These are phyloP conservation scores for Serendipita sp. DNA, from an alignment of 768 basidiomycete species.

Conservation along the genomic window DNA sequence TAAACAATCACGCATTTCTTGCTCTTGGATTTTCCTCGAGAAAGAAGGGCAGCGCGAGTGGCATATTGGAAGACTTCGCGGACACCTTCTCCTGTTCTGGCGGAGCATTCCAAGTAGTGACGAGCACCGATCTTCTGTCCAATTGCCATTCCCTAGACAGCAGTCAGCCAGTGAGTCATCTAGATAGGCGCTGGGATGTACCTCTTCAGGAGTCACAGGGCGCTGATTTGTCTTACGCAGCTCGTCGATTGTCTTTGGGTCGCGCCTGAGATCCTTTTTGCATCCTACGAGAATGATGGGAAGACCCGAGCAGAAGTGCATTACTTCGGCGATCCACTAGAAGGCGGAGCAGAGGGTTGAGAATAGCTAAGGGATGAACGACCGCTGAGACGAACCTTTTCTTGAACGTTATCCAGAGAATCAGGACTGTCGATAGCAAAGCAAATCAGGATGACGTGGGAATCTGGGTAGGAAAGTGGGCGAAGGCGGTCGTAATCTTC, in stretches of 20 bases:
- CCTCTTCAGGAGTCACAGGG: constrained; percentile 90
- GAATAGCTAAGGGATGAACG: neutral
- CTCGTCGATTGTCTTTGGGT: constrained; percentile 85
- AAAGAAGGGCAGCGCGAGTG: constrained; percentile 77
- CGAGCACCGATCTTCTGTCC: constrained; percentile 93
- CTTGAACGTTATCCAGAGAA: constrained; percentile 98
- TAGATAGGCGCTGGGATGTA: constrained; percentile 19
- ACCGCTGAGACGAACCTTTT: constrained; percentile 55
- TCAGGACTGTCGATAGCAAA: constrained; percentile 97
- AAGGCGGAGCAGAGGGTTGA: constrained; percentile 9
- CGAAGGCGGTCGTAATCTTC: constrained; percentile 98
- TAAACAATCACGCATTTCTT: constrained; percentile 16
- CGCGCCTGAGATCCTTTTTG: constrained; percentile 96
- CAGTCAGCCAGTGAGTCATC: neutral
- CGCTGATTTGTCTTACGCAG: constrained; percentile 86
- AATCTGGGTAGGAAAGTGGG: constrained; percentile 95
- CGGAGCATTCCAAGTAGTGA: constrained; percentile 95
- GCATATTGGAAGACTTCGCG: constrained; percentile 98
- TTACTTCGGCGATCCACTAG: constrained; percentile 97
- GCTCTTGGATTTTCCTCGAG: constrained; percentile 21
- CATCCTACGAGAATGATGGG: constrained; percentile 96
- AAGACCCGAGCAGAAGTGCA: constrained; percentile 89
- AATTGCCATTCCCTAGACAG: constrained; percentile 71
- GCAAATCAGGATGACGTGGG: constrained; percentile 99
- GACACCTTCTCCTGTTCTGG: constrained; percentile 91